phyloP scores from a whole-genome alignment of 495 filamentous ascomycete genomes.

The Aspergillus sclerotiicarbonarius region DNA sequence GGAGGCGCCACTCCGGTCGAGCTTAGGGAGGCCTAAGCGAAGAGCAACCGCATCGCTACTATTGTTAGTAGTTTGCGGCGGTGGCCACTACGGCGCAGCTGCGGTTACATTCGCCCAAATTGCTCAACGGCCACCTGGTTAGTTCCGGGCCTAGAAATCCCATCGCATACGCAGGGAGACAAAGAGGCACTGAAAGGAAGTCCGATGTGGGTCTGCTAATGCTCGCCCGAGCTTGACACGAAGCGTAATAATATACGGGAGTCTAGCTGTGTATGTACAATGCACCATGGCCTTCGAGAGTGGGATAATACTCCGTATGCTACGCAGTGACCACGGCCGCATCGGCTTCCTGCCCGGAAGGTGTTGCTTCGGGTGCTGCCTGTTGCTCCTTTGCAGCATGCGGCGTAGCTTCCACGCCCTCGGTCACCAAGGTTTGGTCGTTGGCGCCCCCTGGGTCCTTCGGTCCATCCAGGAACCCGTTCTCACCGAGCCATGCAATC shows the following conservation, averaged over 20 bases:
- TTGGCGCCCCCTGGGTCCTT: neutral
- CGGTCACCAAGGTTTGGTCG: neutral
- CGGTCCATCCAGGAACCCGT: slow-evolving; percentile 24
- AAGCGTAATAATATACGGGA: neutral
- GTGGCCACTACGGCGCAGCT: no score
- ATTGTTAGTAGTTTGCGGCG: no score
- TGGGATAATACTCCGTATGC: neutral
- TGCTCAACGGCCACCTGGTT: no score
- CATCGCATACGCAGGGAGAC: no score
- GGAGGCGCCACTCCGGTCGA: no score
- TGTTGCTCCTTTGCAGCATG: neutral
- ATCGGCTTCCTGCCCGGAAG: slow-evolving; percentile 6
- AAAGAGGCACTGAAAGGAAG: no score
- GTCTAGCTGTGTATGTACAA: neutral
- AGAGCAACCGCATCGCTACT: no score
- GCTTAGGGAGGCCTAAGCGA: no score
- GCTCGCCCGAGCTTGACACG: no score
- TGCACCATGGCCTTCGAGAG: neutral
- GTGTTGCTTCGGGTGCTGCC: neutral
- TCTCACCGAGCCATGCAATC: slow-evolving; percentile 44
- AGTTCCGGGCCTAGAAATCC: no score
- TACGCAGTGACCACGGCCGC: neutral
- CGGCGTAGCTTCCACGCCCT: slow-evolving; percentile 1
- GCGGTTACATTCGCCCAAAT: no score
- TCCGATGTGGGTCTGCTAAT: no score